Evolutionary conservation across 306 rosid genomes (phyloP).

Genomic region (Cicer yamashitae): DNA sequence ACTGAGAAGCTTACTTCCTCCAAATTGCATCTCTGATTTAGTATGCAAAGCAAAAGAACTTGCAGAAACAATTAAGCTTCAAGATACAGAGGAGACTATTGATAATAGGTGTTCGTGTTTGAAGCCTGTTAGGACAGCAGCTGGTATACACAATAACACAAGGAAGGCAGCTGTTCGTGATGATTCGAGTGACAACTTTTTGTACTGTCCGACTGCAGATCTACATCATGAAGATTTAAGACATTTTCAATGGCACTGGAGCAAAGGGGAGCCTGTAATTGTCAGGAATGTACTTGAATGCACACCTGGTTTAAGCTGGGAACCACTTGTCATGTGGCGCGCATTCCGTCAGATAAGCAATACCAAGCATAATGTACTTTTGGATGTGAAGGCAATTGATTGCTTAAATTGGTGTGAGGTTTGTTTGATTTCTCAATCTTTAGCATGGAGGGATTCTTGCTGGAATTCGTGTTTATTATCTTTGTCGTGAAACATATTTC

Average conservation of each 20-base stretch:
- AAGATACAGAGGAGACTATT: conserved; percentile 40
- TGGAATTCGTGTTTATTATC: background rate
- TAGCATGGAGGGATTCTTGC: background rate
- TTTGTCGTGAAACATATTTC: background rate
- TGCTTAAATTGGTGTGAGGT: conserved; percentile 94
- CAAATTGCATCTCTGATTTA: conserved; percentile 52
- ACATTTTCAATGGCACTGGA: conserved; percentile 91
- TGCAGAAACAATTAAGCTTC: conserved; percentile 45
- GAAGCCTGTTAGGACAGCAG: conserved; percentile 29
- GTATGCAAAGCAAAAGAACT: conserved; percentile 66
- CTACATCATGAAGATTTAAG: conserved; percentile 51
- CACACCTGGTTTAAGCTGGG: conserved; percentile 89
- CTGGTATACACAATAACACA: conserved; percentile 19
- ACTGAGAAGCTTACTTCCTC: conserved; percentile 57
- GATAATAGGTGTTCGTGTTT: conserved; percentile 57
- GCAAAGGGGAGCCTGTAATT: conserved; percentile 83
- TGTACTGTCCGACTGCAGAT: conserved; percentile 72
- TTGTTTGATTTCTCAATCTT: conserved; percentile 45
- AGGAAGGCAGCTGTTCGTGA: conserved; percentile 75
- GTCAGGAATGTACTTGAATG: conserved; percentile 77
- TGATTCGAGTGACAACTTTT: conserved; percentile 62
- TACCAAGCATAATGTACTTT: conserved; percentile 35
- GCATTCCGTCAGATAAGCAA: conserved; percentile 70
- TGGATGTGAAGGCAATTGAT: conserved; percentile 77
- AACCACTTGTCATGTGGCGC: conserved; percentile 97